Base-by-base conservation (phyloP, 441 rosid species). In the Populus hybrid region DNA sequence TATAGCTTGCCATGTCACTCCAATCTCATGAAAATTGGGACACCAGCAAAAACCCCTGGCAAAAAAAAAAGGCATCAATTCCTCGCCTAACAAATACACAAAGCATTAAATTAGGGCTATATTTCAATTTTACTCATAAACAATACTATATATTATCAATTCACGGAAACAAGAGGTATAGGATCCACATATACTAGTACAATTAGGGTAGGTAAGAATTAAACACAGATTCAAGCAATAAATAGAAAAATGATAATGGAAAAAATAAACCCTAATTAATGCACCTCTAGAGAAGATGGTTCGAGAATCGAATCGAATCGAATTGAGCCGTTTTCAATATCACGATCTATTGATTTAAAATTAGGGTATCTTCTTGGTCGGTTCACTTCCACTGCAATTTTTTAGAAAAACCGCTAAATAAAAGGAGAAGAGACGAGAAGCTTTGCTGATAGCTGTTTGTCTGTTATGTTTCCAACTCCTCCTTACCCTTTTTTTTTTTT, bases 1-100 rank as follows among this genome's bases (percentile, higher is more conserved):
- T 78, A 81, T 87, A 85, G 81, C 84, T 89, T 73, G 93, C 89
- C 99, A 96, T 95, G n/a, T 79, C 61, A 70, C 86, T 79, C 89
- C 86, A 80, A 82, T 85, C 73, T 85, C 90, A 87, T 87, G 84
- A 87, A 84, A 84, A 61, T 61, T 23, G 10, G 9, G 35, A 32
- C 75, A 59, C 26, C 5, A 70, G 28, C n/a, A 18, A 38, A 34
- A 21, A 50, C 21, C 36, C 14, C 71, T 70, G 20, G 34, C 65
- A 69, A 38, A 57, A 67, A 32, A 61, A 70, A 74, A 8, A 10
- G 26, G 3, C 1, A 10, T 21, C 2, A 61, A 61, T 21, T 61
- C 66, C 28, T 21, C 26, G 23, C 66, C 28, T 21, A 21, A 23
- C 14, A 61, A 9, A 61, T 61, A 61, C 14, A 23, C 12, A 1